Conservation (phyloP, 768 basidiomycete species). For the Hydnomerulius pinastri region DNA sequence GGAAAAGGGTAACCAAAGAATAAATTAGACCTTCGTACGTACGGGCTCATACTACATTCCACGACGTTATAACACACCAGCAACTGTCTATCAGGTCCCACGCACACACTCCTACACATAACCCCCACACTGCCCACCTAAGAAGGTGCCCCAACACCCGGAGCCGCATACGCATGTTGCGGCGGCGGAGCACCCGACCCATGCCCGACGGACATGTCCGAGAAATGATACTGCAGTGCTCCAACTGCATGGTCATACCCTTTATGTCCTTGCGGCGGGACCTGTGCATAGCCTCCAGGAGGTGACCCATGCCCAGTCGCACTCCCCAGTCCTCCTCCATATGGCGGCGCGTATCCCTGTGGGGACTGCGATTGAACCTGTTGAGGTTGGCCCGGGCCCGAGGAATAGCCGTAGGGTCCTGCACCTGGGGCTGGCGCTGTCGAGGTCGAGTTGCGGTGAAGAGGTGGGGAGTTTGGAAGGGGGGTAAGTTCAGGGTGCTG, state of each 20-base stretch:
- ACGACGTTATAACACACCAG: neutral
- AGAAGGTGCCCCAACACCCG: conserved; percentile 15
- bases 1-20: neutral
- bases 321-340: conserved; percentile 24
- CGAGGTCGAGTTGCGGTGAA: neutral
- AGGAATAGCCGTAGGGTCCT: conserved; percentile 18
- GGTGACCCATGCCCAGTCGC: conserved; percentile 21
- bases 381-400: too few relatives aligned
- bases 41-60: neutral
- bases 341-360: conserved; percentile 11
- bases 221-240: conserved; percentile 30
- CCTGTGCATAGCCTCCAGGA: conserved; percentile 4
- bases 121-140: conserved; percentile 1
- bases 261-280: conserved; percentile 15
- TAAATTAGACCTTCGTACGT: neutral
- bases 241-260: conserved; percentile 27
- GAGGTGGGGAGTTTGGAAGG: neutral
- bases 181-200: conserved; percentile 17
- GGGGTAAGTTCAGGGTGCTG: neutral
- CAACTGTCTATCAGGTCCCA: neutral
- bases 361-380: conserved; percentile 18
- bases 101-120: neutral
- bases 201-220: conserved; percentile 30
- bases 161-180: conserved; percentile 23
- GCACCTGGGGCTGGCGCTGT: neutral